Base-by-base conservation (phyloP, 495 filamentous ascomycete species). In the Podospora appendiculata region DNA sequence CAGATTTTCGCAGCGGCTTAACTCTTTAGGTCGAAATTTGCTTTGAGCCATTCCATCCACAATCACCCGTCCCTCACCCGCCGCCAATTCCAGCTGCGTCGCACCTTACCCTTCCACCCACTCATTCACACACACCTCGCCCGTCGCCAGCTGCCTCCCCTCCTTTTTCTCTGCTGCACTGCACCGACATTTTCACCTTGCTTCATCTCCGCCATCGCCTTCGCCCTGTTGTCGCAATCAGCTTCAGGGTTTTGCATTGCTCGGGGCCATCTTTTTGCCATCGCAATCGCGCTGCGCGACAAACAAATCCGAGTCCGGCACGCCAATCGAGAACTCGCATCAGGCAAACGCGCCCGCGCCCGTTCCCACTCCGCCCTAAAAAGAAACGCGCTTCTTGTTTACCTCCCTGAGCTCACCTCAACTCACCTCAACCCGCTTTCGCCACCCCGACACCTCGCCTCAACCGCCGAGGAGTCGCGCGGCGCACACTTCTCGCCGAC, bases 321-420 rank as follows among this genome's bases (percentile, higher is more conserved):
- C 16, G 17, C 25, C 25, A 25, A 25, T 25, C 25, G 25, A 25
- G 25, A 25, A 25, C 25, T 25, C 36, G 36, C 36, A 38, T 48
- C 44, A 32, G 40, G 45, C 11, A 18, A 32, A 53, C 59, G 61
- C 61, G 63, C 63, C 51, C 35, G 54, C 50, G 51, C 49, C 58
- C 61, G 59, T 53, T 53, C 58, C 55, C 51, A 59, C 14, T 32
- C 65, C 62, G 62, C 65, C 64, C 62, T 67, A 67, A 69, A 64
- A 62, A 69, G 54, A 59, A 62, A 66, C 70, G 66, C 67, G 66
- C 66, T 56, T 49, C 56, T 62, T 67, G 65, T 70, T 69, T 70
- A 65, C 65, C 57, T 41, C 46, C 46, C 18, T 46, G 51, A 45
- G 32, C 32, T 17, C 42, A 47, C 47, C 42, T 41, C 50, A 49